Percentiles rank a stretch among this genome's conserved stretches.
phyloP scores from a whole-genome alignment of 2,329 filamentous ascomycete genomes.

The Pseudogymnoascus sp. region DNA sequence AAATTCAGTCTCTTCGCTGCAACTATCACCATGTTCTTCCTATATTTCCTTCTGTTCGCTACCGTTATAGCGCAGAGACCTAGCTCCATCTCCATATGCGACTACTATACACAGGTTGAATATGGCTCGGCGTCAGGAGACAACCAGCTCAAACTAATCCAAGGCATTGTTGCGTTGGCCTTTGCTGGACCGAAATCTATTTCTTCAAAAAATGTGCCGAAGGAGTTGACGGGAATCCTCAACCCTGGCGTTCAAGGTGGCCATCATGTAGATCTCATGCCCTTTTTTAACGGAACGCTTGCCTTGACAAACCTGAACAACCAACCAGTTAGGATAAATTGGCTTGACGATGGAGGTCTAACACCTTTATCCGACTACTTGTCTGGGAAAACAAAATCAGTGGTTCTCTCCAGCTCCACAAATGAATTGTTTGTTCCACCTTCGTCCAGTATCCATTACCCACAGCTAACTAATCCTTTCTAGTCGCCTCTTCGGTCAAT shows the following conservation, averaged over 20 bases:
- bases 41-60: neutral
- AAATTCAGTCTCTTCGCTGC: neutral
- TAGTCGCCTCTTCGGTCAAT: constrained; percentile 27
- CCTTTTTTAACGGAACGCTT: constrained; percentile 28
- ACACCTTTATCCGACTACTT: constrained; percentile 23
- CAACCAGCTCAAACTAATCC: constrained; percentile 24
- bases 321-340: constrained; percentile 22
- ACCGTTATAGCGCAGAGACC: constrained; percentile 17
- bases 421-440: constrained; percentile 26
- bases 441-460: neutral
- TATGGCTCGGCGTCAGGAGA: constrained; percentile 23
- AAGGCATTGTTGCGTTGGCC: constrained; percentile 26
- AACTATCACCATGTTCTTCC: neutral
- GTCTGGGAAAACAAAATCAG: constrained; percentile 18
- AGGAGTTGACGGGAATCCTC: constrained; percentile 25
- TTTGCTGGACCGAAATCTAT: constrained; percentile 23
- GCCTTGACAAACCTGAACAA: constrained; percentile 26
- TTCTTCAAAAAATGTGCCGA: constrained; percentile 13
- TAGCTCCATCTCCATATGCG: constrained; percentile 27
- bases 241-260: constrained; percentile 21
- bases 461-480: neutral
- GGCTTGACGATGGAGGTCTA: constrained; percentile 27
- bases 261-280: constrained; percentile 21
- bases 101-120: constrained; percentile 24
- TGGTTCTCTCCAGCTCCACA: constrained; percentile 20